phyloP scores from a whole-genome alignment of 768 basidiomycete species.

The Tulasnella sp. region DNA sequence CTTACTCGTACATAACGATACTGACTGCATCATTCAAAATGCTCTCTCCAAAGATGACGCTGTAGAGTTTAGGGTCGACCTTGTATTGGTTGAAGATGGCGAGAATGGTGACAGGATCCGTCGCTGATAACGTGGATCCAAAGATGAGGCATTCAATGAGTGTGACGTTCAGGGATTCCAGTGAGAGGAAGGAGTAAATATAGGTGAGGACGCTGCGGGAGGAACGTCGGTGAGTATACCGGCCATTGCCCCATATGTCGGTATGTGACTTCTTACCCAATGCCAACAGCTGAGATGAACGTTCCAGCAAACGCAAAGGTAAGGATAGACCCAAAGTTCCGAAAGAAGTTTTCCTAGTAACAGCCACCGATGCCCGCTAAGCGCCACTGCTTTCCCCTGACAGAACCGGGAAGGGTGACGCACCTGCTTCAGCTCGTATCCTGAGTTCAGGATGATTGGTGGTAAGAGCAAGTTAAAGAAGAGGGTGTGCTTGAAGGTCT shows the following conservation, averaged over 20 bases:
- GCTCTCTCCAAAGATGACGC: conserved; percentile 94
- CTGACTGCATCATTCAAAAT: conserved; percentile 97
- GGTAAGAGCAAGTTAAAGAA: conserved; percentile 98
- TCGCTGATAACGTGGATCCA: conserved; percentile 92
- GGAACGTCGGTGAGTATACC: neutral
- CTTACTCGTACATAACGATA: conserved; percentile 99
- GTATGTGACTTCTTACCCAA: conserved; percentile 58
- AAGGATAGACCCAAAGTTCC: conserved; percentile 94
- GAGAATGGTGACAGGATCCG: conserved; percentile 95
- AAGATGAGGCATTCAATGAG: conserved; percentile 92
- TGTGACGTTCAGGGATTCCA: conserved; percentile 77
- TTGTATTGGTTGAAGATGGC: conserved; percentile 98
- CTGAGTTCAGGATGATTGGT: conserved; percentile 95
- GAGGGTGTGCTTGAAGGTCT: conserved; percentile 94
- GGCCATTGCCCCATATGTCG: no score
- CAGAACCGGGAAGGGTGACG: conserved; percentile 18
- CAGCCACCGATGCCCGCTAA: neutral
- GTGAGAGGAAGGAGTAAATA: conserved; percentile 84
- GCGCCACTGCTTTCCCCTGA: neutral
- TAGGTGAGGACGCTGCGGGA: conserved; percentile 72
- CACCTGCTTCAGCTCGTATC: conserved; percentile 94
- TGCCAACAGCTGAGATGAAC: conserved; percentile 89
- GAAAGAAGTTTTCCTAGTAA: conserved; percentile 89
- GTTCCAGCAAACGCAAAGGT: conserved; percentile 92
- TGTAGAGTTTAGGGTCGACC: conserved; percentile 96